These are phyloP conservation scores for Capronia epimyces DNA, from an alignment of 2,329 filamentous ascomycete species.

Conservation along the genomic window DNA sequence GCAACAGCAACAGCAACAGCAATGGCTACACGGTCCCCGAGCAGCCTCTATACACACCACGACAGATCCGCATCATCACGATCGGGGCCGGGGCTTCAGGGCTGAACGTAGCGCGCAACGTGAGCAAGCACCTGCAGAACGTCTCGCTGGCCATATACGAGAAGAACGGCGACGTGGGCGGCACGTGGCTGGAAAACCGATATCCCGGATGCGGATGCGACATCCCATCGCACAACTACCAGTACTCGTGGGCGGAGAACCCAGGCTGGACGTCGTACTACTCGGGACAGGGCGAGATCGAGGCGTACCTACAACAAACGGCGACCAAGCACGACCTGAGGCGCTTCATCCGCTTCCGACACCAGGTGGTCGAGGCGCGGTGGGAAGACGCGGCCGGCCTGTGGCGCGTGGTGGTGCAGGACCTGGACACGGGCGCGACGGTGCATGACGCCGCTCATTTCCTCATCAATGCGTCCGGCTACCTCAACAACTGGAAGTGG, in stretches of 20 bases:
- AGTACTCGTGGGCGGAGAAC: slow-evolving; percentile 47
- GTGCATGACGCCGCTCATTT: slow-evolving; percentile 1
- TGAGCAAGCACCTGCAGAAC: slow-evolving; percentile 9
- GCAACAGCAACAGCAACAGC: not conserved
- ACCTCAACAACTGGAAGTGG: slow-evolving; percentile 45
- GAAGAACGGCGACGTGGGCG: slow-evolving; percentile 31
- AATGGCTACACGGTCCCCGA: slow-evolving; percentile 4
- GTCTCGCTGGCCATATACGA: slow-evolving; percentile 29
- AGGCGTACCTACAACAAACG: slow-evolving; percentile 59
- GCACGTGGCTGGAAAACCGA: slow-evolving; percentile 32
- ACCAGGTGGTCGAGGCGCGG: slow-evolving; percentile 1
- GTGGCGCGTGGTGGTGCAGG: slow-evolving; percentile 38
- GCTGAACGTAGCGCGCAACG: slow-evolving; percentile 35
- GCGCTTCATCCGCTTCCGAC: slow-evolving; percentile 35
- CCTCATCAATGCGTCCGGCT: slow-evolving; percentile 46
- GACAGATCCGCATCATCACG: slow-evolving; percentile 19
- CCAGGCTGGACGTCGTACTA: slow-evolving; percentile 62
- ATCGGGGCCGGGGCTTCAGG: slow-evolving; percentile 41
- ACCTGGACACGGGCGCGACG: not conserved
- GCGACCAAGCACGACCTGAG: slow-evolving; percentile 62
- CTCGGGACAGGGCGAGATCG: slow-evolving; percentile 59
- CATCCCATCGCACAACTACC: slow-evolving; percentile 15
- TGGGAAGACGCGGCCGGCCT: slow-evolving; percentile 38
- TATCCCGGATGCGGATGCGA: slow-evolving; percentile 26
- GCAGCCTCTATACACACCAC: not conserved